Evolutionary conservation across 176 grass and related monocot genomes (phyloP).

Genomic region (Eragrostis nindensis): DNA sequence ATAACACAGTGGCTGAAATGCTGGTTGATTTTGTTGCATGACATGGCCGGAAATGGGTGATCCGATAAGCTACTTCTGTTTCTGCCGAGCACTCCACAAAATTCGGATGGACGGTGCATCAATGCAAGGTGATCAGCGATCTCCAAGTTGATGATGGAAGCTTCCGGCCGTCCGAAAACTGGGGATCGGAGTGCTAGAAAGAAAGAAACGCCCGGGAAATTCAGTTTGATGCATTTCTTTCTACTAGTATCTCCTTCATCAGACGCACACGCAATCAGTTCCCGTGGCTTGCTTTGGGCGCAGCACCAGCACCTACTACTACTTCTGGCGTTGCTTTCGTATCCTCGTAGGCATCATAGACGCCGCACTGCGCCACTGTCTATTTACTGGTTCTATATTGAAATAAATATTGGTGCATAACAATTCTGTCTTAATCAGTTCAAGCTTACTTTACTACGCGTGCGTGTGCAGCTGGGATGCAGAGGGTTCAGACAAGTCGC

Average conservation of each 20-base stretch:
- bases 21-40: not conserved
- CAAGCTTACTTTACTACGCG: not conserved
- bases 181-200: too few species aligned
- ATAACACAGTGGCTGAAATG: not conserved
- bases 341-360: not conserved
- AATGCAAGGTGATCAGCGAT: not conserved
- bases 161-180: not conserved
- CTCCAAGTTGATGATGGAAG: not conserved
- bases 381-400: too few species aligned
- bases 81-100: not conserved
- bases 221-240: not conserved
- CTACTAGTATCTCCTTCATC: not conserved
- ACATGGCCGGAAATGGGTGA: not conserved
- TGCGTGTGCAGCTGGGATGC: not conserved
- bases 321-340: conserved; percentile 25
- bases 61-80: not conserved
- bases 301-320: not conserved
- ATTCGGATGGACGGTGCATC: not conserved
- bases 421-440: not conserved
- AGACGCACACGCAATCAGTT: not conserved
- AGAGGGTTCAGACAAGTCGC: not conserved
- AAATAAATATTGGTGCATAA: not conserved
- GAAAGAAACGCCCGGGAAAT: not conserved
- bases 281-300: not conserved
- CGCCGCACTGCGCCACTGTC: too few species aligned